Base-by-base conservation (phyloP, 2,329 filamentous ascomycete genomes). In the Pleoardoris graminearum region DNA sequence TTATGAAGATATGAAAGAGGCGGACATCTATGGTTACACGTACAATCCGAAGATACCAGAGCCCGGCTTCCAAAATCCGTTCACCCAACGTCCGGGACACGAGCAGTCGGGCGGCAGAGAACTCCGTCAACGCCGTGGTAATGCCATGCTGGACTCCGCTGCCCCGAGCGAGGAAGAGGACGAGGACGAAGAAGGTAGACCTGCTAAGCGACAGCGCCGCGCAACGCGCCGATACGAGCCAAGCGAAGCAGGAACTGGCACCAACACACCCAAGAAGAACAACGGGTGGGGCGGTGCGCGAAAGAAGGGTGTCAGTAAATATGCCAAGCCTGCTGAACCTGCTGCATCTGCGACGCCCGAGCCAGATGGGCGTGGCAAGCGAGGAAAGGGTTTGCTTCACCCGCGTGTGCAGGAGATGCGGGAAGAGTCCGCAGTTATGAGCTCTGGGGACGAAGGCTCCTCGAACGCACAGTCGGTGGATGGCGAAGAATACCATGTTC, bases 1-100 rank as follows among this genome's bases (percentile, higher is more conserved):
- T 2, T 85, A 77, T 54, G 82, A 85, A 61, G 83, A 84, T 58
- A 80, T 80, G 68, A 85, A 85, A 58, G 83, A 86, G 70, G 79
- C 83, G 1, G 79, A 80, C 51, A 70, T 86, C 0, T 86, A 86
- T 62, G 81, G 82, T 50, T 86, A 85, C 65, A 77, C 76, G 29
- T 82, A 82, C 63, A 81, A 83, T 55, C 68, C 79, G 0, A 80
- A 80, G 59, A 79, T 77, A 52, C 60, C 73, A 46, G 43, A 46
- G 38, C 70, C 71, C 11, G 78, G 79, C n/a, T 74, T 71, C 48
- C 83, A 85, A 58, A 80, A 85, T 61, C 81, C 84, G 0, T 83
- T 83, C 52, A 67, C 75, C 1, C 83, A 86, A 55, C 71, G 74
- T 29, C 74, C 77, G 42, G 72, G 77, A 3, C 72, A 75, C 47